Evolutionary conservation across 1,139 yeast genomes (phyloP).

Genomic region (Diutina scorzettiae): DNA sequence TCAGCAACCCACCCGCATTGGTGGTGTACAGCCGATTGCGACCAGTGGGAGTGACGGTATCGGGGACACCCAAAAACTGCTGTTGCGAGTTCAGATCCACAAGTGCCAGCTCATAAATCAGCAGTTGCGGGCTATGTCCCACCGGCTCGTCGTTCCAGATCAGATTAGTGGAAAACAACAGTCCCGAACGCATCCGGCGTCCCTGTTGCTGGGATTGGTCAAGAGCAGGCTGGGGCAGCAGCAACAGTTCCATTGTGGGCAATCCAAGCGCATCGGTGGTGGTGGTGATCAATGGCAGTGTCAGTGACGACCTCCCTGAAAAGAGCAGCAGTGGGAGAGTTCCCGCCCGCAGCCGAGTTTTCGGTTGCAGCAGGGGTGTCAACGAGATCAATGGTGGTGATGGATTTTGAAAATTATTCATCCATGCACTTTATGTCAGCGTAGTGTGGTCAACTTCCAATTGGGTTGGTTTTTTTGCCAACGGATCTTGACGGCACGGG

Average conservation of each 20-base stretch:
- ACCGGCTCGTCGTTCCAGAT: constrained; percentile 35
- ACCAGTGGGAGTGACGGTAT: constrained; percentile 16
- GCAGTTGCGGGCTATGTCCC: constrained; percentile 12
- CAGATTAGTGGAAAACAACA: constrained; percentile 31
- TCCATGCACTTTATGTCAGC: not conserved
- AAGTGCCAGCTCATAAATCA: constrained; percentile 12
- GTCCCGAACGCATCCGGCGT: constrained; percentile 29
- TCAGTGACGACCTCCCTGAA: constrained; percentile 7
- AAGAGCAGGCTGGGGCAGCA: constrained; percentile 12
- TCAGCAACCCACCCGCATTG: constrained; percentile 11
- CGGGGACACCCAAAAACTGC: constrained; percentile 16
- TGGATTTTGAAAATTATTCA: constrained; percentile 11
- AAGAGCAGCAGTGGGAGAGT: constrained; percentile 39
- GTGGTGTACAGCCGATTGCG: constrained; percentile 39
- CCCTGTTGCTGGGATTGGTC: not conserved
- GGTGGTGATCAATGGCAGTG: constrained; percentile 8
- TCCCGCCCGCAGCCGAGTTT: constrained; percentile 34
- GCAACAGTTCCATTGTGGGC: constrained; percentile 15
- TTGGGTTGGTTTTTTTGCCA: constrained; percentile 1
- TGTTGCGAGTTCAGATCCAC: constrained; percentile 8
- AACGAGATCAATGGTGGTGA: constrained; percentile 25
- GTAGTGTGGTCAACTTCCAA: not conserved
- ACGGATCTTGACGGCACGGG: not conserved
- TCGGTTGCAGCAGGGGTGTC: constrained; percentile 13
- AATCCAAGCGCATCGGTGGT: constrained; percentile 12